Percentiles rank a stretch among this genome's conserved stretches.
Conservation (phyloP, 225 moss, liverwort and hornwort genomes). For the Anthoceros angustus region DNA sequence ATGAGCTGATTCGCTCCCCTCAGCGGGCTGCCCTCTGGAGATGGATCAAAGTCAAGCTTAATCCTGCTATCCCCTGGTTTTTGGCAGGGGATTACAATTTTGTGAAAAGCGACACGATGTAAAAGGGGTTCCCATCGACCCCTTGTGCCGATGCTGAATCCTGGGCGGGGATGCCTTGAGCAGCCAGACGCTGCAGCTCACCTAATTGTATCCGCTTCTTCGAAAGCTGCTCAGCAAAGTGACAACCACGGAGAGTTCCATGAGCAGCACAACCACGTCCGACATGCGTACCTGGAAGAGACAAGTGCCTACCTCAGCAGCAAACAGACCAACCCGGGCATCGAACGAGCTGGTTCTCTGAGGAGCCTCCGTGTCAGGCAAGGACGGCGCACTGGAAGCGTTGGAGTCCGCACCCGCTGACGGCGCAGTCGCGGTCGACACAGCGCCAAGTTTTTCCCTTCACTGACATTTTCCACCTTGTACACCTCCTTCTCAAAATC, state of each 20-base stretch:
- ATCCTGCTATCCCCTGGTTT: too few relatives aligned
- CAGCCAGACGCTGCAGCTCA: conserved; percentile 75
- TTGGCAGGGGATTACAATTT: too few relatives aligned
- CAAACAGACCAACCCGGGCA: conserved; percentile 30
- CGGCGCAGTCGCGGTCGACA: conserved; percentile 11
- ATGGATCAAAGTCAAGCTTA: too few relatives aligned
- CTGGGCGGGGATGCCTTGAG: conserved; percentile 97
- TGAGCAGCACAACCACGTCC: background rate
- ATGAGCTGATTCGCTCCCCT: too few relatives aligned
- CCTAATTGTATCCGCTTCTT: conserved; percentile 80
- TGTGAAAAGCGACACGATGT: too few relatives aligned
- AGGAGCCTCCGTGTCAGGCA: conserved; percentile 7
- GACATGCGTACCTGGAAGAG: background rate
- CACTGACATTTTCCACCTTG: conserved; percentile 10
- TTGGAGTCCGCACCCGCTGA: conserved; percentile 1
- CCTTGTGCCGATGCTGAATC: too few relatives aligned
- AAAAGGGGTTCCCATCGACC: too few relatives aligned
- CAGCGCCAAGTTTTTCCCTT: conserved; percentile 5
- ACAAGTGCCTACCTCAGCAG: conserved; percentile 19
- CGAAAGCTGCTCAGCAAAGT: conserved; percentile 42
- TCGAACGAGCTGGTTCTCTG: conserved; percentile 11
- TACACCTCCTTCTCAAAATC: background rate
- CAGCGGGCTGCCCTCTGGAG: too few relatives aligned
- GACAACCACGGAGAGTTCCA: background rate
- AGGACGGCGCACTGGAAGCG: conserved; percentile 6